Base-by-base conservation (phyloP, 2,329 filamentous ascomycete genomes). In the Zymoseptoria pseudotritici region DNA sequence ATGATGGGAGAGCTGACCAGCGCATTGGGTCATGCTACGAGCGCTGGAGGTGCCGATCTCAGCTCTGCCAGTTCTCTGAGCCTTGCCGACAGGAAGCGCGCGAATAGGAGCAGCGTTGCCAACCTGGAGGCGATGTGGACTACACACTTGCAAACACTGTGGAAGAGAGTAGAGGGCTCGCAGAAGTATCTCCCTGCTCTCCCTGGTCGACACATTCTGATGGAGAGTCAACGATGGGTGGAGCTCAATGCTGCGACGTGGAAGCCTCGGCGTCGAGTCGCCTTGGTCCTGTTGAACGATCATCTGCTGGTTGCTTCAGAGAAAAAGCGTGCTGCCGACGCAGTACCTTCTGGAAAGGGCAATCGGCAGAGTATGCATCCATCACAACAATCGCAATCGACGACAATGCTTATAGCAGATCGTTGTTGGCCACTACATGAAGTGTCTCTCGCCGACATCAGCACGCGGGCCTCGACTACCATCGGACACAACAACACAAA, bases 171-270 rank as follows among this genome's bases (percentile, higher is more conserved):
- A n/a, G 94, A 97, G 74, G 93, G 93, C 1, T 96, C 92, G 9
- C 94, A 99, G 71, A 97, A 97, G 73, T 99, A 96, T 70, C 79
- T 99, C 10, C 94, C 94, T 13, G 94, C 92, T 58, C 83, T 91
- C 20, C 86, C 89, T 20, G 93, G 92, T n/a, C 87, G 94, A 49
- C 95, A 97, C 72, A 91, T 99, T 53, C 85, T 97, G 2, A 87
- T 96, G 73, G 93, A 97, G 74, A 96, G 91, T 3, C 89, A 90
- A 1, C 84, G 88, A 54, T 99, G 94, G 94, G 89, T 97, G 61
- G 93, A 99, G 77, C 80, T 99, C 62, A 95, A 99, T 75, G 95
- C 94, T 64, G 94, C 94, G 10, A 99, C 94, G 0, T 97, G 96
- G 86, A 97, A 96, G 75, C 90, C 93, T 3, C 83, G 89, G 64